phyloP scores from a whole-genome alignment of 1,284 basidiomycete species.

The Neolentinus lepideus region DNA sequence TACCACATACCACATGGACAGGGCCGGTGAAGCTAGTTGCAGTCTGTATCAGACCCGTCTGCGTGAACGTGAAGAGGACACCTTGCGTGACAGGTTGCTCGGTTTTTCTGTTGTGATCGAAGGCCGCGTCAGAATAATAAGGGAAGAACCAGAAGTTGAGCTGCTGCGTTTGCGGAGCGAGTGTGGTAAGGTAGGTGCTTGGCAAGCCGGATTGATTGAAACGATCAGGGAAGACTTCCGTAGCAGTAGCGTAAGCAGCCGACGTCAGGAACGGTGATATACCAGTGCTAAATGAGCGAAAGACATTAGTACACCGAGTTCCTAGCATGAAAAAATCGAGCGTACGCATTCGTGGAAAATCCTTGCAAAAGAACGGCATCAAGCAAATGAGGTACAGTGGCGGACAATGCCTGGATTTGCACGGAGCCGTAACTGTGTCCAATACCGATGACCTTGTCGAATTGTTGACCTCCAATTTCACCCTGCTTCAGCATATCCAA shows the following conservation, averaged over 20 bases:
- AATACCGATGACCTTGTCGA: conserved; percentile 12
- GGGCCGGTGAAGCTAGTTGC: conserved; percentile 11
- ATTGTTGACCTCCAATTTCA: conserved; percentile 7
- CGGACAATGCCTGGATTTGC: conserved; percentile 9
- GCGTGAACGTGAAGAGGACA: conserved; percentile 12
- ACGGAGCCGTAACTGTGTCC: conserved; percentile 14
- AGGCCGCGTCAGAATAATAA: conserved; percentile 7
- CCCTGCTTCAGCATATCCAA: conserved; percentile 11
- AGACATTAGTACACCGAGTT: neutral
- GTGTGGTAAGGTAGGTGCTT: conserved; percentile 11
- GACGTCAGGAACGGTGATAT: conserved; percentile 3
- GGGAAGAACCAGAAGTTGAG: conserved; percentile 14
- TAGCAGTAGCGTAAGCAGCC: conserved; percentile 9
- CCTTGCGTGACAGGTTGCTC: conserved; percentile 13
- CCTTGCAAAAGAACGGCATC: conserved; percentile 9
- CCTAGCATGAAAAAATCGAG: neutral
- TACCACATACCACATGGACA: conserved; percentile 4
- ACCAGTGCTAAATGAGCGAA: neutral
- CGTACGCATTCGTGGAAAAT: conserved; percentile 9
- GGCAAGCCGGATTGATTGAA: conserved; percentile 6
- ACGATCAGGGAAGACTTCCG: conserved; percentile 9
- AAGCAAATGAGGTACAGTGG: conserved; percentile 4
- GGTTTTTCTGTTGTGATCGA: conserved; percentile 5
- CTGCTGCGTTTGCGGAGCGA: conserved; percentile 9
- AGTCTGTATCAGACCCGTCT: conserved; percentile 5